A percentile compares a stretch with the other conserved stretches of the same genome.
Evolutionary conservation across 257 asterid genomes (phyloP).

Genomic region (Jacaranda mimosifolia): DNA sequence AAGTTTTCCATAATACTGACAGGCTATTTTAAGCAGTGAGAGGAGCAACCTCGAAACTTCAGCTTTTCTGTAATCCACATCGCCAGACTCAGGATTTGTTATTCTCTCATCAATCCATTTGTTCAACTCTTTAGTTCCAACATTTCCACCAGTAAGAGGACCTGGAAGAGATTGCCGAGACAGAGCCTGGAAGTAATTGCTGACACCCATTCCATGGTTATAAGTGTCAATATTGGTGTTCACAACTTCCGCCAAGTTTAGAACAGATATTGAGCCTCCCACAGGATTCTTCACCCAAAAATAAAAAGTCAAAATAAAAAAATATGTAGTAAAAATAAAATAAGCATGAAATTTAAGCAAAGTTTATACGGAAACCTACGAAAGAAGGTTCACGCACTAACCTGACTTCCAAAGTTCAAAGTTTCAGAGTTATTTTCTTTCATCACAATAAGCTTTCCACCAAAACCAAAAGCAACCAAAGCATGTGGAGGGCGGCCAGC

Average conservation of each 20-base stretch:
- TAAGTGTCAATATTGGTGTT: conserved; percentile 52
- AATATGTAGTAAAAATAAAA: no score
- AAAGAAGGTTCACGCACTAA: conserved; percentile 43
- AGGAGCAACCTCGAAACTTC: conserved; percentile 80
- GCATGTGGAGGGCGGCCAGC: conserved; percentile 98
- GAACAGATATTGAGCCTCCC: conserved; percentile 75
- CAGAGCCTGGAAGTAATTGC: conserved; percentile 71
- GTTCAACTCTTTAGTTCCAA: conserved; percentile 78
- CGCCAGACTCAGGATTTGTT: conserved; percentile 51
- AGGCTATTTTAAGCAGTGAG: conserved; percentile 79
- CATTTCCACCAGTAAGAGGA: conserved; percentile 89
- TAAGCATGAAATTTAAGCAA: conserved; percentile 37
- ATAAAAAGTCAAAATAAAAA: conserved; percentile 1
- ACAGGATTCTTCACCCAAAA: conserved; percentile 62
- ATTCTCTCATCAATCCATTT: conserved; percentile 95
- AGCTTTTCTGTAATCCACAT: conserved; percentile 62
- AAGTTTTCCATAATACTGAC: conserved; percentile 89
- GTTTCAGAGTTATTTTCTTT: conserved; percentile 59
- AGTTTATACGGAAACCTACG: conserved; percentile 28
- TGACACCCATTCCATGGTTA: conserved; percentile 51
- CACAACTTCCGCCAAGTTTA: conserved; percentile 77
- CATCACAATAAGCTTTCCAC: conserved; percentile 91
- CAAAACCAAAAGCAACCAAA: conserved; percentile 91
- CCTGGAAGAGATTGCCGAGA: conserved; percentile 81
- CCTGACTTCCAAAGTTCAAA: conserved; percentile 78